A percentile compares a stretch with the other conserved stretches of the same genome.
These are phyloP conservation scores for Psilocybe sp. DNA, from an alignment of 768 basidiomycete species.

Conservation along the genomic window DNA sequence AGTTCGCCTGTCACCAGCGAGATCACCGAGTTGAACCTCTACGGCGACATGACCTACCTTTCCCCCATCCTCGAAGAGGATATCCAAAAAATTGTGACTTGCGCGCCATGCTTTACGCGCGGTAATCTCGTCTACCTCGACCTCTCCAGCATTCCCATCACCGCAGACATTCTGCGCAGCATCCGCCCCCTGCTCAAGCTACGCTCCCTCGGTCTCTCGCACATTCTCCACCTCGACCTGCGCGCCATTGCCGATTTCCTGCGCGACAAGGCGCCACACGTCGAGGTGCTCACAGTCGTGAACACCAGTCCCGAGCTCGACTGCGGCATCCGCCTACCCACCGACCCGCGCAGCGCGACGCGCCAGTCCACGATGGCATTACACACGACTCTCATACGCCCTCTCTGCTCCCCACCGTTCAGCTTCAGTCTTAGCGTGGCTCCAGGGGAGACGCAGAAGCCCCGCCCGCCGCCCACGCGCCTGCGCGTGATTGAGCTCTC, in stretches of 20 bases:
- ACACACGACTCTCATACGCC: slow-evolving; percentile 75
- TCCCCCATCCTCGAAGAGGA: slow-evolving; percentile 69
- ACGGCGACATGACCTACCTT: slow-evolving; percentile 82
- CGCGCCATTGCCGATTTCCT: slow-evolving; percentile 68
- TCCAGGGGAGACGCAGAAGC: slow-evolving; percentile 17
- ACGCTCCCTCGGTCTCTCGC: slow-evolving; percentile 87
- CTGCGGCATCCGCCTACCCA: slow-evolving; percentile 41
- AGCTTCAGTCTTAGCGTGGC: slow-evolving; percentile 47
- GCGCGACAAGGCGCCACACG: slow-evolving; percentile 59
- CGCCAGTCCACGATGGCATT: slow-evolving; percentile 74
- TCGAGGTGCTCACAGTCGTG: slow-evolving; percentile 84
- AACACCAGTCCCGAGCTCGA: slow-evolving; percentile 76
- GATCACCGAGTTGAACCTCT: slow-evolving; percentile 80
- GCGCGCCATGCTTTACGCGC: slow-evolving; percentile 76
- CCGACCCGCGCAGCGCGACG: slow-evolving; percentile 37
- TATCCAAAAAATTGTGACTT: slow-evolving; percentile 60
- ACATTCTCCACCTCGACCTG: slow-evolving; percentile 72
- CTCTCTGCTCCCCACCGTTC: slow-evolving; percentile 78
- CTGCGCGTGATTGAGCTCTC: slow-evolving; percentile 88
- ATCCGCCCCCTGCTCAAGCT: slow-evolving; percentile 69
- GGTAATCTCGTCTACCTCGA: slow-evolving; percentile 86
- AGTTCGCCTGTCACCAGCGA: slow-evolving; percentile 59
- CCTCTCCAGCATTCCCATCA: slow-evolving; percentile 79
- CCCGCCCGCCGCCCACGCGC: slow-evolving; percentile 56
- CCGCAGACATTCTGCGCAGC: slow-evolving; percentile 46